Evolutionary conservation across 805 yeast genomes (phyloP).

Genomic region (Kodamaea leandrae): DNA sequence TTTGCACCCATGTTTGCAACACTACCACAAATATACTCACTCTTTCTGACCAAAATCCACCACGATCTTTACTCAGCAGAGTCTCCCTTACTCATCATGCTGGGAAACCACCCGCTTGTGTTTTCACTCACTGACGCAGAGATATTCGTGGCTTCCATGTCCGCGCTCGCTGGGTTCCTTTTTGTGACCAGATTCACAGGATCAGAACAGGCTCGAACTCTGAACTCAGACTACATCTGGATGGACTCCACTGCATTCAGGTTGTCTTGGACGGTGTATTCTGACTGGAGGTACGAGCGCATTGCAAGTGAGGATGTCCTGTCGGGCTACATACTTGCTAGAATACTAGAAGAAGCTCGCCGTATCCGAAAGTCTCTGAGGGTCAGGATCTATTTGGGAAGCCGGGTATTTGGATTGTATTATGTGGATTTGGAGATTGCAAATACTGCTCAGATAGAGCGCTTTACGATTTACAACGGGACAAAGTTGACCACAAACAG

Average conservation of each 20-base stretch:
- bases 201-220: neutral
- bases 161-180: neutral
- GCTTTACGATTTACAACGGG: neutral
- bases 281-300: slow-evolving; percentile 1
- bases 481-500: neutral
- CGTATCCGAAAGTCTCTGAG: neutral
- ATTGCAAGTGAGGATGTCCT: neutral
- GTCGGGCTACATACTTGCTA: neutral
- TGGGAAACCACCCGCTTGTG: neutral
- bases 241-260: neutral
- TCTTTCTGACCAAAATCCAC: neutral
- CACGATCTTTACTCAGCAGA: neutral
- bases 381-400: neutral
- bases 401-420: neutral
- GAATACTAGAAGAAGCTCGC: neutral
- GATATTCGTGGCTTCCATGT: neutral
- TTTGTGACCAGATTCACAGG: neutral
- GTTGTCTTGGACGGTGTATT: neutral
- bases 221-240: slow-evolving; percentile 1
- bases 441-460: neutral
- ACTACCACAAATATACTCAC: neutral
- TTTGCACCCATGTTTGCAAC: neutral
- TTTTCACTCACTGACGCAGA: neutral
- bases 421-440: neutral
- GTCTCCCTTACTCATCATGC: neutral